Conservation (phyloP, 2,329 filamentous ascomycete species). For the Tothia fuscella region DNA sequence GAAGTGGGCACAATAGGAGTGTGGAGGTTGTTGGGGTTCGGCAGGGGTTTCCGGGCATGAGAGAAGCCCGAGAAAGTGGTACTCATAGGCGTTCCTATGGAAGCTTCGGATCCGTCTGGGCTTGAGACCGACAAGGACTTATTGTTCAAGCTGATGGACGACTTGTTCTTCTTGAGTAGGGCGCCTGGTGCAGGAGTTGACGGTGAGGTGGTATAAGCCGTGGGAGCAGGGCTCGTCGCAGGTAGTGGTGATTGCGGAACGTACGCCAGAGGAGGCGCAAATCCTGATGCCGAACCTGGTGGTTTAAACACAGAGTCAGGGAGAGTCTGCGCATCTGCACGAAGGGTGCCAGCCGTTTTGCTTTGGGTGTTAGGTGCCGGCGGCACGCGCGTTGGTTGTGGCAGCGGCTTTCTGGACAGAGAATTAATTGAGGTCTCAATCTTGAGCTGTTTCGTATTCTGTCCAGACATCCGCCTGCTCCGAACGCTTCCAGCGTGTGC, state of each 20-base stretch:
- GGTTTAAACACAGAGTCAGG: slow-evolving; percentile 7
- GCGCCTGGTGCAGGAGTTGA: slow-evolving; percentile 12
- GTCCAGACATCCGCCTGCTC: slow-evolving; percentile 66
- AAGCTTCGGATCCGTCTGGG: slow-evolving; percentile 50
- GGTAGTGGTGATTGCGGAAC: not conserved
- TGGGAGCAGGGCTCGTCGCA: not conserved
- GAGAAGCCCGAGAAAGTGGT: slow-evolving; percentile 48
- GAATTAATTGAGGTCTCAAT: slow-evolving; percentile 58
- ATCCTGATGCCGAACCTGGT: not conserved
- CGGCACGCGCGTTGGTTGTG: slow-evolving; percentile 13
- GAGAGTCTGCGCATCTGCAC: slow-evolving; percentile 5
- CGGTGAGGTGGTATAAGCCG: slow-evolving; percentile 7
- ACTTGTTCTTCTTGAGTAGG: slow-evolving; percentile 37
- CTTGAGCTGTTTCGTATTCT: slow-evolving; percentile 70
- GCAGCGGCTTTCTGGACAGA: slow-evolving; percentile 18
- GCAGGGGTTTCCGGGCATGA: slow-evolving; percentile 29
- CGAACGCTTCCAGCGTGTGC: slow-evolving; percentile 41
- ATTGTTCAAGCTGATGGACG: slow-evolving; percentile 53
- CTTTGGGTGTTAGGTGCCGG: slow-evolving; percentile 8
- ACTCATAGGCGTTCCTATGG: slow-evolving; percentile 63
- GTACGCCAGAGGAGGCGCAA: not conserved
- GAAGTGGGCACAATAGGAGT: slow-evolving; percentile 40
- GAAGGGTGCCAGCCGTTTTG: not conserved
- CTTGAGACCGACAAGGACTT: slow-evolving; percentile 59
- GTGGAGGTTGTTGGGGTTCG: slow-evolving; percentile 51